Conservation (phyloP, 768 basidiomycete species). For the Paxillus ammoniavirescens region DNA sequence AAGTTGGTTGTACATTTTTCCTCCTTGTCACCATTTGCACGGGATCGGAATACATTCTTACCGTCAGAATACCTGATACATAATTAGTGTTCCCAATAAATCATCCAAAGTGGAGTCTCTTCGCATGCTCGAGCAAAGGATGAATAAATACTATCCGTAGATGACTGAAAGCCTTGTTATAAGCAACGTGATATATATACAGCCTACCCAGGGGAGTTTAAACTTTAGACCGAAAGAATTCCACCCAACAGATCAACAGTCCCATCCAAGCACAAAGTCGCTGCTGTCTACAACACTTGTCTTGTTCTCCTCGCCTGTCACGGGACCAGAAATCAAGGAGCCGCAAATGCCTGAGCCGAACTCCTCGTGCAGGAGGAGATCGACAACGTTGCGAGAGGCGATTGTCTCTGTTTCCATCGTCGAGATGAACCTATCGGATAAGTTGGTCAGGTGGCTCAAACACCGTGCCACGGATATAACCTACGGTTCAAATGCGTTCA, state of each 20-base stretch:
- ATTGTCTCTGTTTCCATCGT: constrained; percentile 96
- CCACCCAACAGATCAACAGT: constrained; percentile 48
- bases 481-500: constrained; percentile 89
- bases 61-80: no score
- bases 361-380: constrained; percentile 70
- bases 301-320: constrained; percentile 12
- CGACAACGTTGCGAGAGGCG: constrained; percentile 79
- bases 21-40: no score
- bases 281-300: constrained; percentile 20
- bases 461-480: constrained; percentile 27
- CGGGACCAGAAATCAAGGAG: constrained; percentile 30
- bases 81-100: no score
- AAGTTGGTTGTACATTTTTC: no score
- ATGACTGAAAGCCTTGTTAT: neutral
- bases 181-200: neutral
- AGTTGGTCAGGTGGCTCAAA: constrained; percentile 1
- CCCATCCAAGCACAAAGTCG: constrained; percentile 71
- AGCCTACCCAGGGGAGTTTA: neutral
- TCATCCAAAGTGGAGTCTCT: no score
- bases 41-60: no score
- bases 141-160: no score
- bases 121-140: no score
- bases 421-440: constrained; percentile 61
- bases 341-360: constrained; percentile 74
- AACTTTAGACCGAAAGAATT: neutral